Evolutionary conservation across 495 filamentous ascomycete species (phyloP).

Genomic region (Talaromyces ruber): DNA sequence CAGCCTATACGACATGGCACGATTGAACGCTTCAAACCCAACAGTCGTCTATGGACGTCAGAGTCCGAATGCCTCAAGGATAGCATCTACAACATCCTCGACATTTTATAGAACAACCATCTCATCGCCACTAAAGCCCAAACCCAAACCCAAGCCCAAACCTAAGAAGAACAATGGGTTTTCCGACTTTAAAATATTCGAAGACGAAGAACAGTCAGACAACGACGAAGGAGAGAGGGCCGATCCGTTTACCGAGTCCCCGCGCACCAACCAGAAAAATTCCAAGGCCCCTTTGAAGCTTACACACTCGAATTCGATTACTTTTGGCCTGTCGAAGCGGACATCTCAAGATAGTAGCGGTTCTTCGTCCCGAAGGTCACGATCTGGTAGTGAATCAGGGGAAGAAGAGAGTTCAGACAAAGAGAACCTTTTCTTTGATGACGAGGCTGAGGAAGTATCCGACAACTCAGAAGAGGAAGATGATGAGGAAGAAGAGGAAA

Average conservation of each 20-base stretch:
- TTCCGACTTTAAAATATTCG: conserved; percentile 3
- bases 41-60: neutral
- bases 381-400: neutral
- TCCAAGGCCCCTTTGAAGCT: neutral
- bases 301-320: conserved; percentile 4
- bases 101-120: neutral
- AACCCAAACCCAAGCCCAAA: neutral
- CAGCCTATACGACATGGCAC: neutral
- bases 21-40: conserved; percentile 3
- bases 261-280: neutral
- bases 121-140: neutral
- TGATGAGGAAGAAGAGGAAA: conserved; percentile 8
- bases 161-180: neutral
- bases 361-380: neutral
- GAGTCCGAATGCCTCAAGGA: neutral
- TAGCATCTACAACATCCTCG: neutral
- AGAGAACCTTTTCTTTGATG: conserved; percentile 31
- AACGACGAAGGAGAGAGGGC: neutral
- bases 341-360: conserved; percentile 2
- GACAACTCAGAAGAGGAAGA: conserved; percentile 3
- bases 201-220: neutral
- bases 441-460: conserved; percentile 13
- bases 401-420: conserved; percentile 20
- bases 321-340: conserved; percentile 1
- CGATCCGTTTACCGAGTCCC: neutral